Base-by-base conservation (phyloP, 768 basidiomycete species). In the Aureoboletus auriporus region DNA sequence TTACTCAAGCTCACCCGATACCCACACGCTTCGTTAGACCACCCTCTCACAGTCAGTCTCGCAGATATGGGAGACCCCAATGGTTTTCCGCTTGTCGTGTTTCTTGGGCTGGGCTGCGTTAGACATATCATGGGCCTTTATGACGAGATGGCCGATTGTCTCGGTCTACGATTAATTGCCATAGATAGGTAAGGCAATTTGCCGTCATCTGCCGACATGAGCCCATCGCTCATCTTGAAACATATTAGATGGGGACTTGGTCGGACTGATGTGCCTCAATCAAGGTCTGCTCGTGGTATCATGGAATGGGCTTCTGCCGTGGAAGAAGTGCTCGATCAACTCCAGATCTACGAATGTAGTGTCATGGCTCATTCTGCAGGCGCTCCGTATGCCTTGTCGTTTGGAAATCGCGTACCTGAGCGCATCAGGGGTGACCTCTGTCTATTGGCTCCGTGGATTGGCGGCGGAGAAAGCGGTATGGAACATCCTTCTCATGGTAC, bases 321-420 rank as follows among this genome's bases (percentile, higher is more conserved):
- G 3, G 89, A 92, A 58, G 91, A 94, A 68, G 86, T 97, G 6
- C 80, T 93, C 33, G 91, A 95, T 58, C 70, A 82, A 48, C 71
- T 96, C 42, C 76, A 78, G 17, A 84, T 98, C 39, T 75, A 78
- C 23, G 76, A 83, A 61, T 95, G 89, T 63, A 89, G 90, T 59
- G 74, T 99, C 33, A 83, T 98, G 78, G 95, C 93, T 6, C 95
- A 97, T 69, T 93, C 91, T 16, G 95, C 95, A 9, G 95, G 95
- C 16, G 87, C 91, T 10, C 95, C 95, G 0, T 97, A 95, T 65
- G 93, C 94, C 0, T 70, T 96, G 41, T 93, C 93, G 0, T 87
- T 89, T 46, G 89, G 89, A 27, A 84, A 88, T 61, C 82, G 79
- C 50, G 72, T 82, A 27, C 83, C 83, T 2, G 75, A 83, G 17